A percentile compares a stretch with the other conserved stretches of the same genome.
Evolutionary conservation across 805 yeast genomes (phyloP).

Genomic region (Myxozyma monticola): DNA sequence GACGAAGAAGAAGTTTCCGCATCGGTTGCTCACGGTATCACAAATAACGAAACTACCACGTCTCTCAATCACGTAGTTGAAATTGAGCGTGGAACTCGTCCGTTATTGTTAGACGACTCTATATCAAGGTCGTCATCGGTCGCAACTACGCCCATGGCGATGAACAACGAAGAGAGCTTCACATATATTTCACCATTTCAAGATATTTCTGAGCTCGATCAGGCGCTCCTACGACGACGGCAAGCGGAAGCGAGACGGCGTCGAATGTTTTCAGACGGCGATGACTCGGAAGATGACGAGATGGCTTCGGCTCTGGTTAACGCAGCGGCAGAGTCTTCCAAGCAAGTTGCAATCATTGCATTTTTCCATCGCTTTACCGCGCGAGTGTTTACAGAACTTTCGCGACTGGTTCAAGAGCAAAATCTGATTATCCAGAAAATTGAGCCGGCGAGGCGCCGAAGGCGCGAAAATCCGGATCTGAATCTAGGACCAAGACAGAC

Average conservation of each 20-base stretch:
- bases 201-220: slow-evolving; percentile 23
- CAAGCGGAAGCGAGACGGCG: slow-evolving; percentile 8
- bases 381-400: slow-evolving; percentile 23
- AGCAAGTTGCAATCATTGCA: slow-evolving; percentile 32
- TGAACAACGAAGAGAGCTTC: slow-evolving; percentile 25
- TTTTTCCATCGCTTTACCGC: slow-evolving; percentile 34
- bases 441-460: slow-evolving; percentile 10
- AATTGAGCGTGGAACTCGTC: slow-evolving; percentile 32
- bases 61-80: slow-evolving; percentile 17
- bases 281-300: slow-evolving; percentile 6
- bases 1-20: slow-evolving; percentile 47
- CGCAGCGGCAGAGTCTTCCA: slow-evolving; percentile 22
- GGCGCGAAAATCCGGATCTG: slow-evolving; percentile 1
- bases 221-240: slow-evolving; percentile 14
- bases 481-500: slow-evolving; percentile 12
- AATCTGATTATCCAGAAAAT: slow-evolving; percentile 11
- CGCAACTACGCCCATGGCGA: slow-evolving; percentile 24
- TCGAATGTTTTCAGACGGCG: slow-evolving; percentile 2
- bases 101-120: slow-evolving; percentile 32
- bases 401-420: slow-evolving; percentile 24
- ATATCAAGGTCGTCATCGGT: slow-evolving; percentile 27
- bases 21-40: slow-evolving; percentile 27
- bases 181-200: slow-evolving; percentile 28
- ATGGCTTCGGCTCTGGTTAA: slow-evolving; percentile 5
- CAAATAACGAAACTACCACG: slow-evolving; percentile 18